Evolutionary conservation across 139 green algal species (phyloP).

Genomic region (Asterochloris erici): DNA sequence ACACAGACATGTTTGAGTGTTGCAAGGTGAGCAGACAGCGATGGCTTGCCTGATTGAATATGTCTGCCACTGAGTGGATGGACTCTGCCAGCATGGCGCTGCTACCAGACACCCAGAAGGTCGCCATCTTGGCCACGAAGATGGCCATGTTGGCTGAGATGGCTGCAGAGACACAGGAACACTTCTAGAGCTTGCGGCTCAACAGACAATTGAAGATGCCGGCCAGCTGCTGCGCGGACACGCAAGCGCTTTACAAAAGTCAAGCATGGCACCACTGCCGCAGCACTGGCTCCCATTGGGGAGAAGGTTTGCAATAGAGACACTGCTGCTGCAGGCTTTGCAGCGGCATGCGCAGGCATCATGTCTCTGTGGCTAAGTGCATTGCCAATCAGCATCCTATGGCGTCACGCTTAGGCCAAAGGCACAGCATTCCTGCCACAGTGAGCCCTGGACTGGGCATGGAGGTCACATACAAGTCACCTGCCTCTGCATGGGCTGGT

Average conservation of each 20-base stretch:
- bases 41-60: slow-evolving; percentile 75
- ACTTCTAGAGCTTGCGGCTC: no score
- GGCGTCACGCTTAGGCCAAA: not conserved
- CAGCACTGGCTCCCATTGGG: not conserved
- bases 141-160: slow-evolving; percentile 64
- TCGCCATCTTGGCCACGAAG: slow-evolving; percentile 58
- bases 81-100: slow-evolving; percentile 87
- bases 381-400: not conserved
- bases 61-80: slow-evolving; percentile 83
- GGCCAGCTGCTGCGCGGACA: no score
- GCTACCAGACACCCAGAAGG: slow-evolving; percentile 47
- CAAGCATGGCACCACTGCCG: not conserved
- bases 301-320: no score
- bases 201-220: no score
- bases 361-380: no score
- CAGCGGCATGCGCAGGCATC: no score
- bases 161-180: slow-evolving; percentile 26
- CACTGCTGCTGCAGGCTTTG: not conserved
- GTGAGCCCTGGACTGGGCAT: not conserved
- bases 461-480: not conserved
- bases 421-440: not conserved
- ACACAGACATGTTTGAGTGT: no score
- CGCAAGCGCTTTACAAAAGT: not conserved
- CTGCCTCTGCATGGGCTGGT: not conserved
- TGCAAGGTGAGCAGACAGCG: not conserved